Evolutionary conservation across 2,329 filamentous ascomycete genomes (phyloP), one percentile per base, ranked within the genome.

Genomic region (Mariannaea sp.): DNA sequence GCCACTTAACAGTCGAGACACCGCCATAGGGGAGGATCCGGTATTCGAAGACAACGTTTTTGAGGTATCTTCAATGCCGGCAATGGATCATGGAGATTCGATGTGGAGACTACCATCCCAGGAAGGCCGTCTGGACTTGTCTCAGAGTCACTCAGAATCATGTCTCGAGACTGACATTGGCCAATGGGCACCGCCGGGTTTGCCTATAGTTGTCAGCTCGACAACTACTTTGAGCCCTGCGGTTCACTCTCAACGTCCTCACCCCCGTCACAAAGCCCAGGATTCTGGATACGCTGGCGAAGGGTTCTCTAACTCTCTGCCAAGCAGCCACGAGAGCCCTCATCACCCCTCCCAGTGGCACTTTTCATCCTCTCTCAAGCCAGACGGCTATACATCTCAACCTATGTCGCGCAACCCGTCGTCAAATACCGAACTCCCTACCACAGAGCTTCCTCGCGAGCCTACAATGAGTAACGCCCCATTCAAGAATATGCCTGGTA

Each of bases 371-470:
- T 53, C 51, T 3, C 36, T 54, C 13, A 39, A 49, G n/a, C 46
- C 49, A 10, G 60, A 57, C 20, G 59, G 55, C 17, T 57, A 59
- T 33, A 52, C 56, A 7, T 64, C 63, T 13, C 60, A 65, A 17
- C 61, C 62, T 26, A 58, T 56, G 39, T 64, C 58, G 2, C 43
- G 50, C 24, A 55, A 60, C 19, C 46, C 60, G 9, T 56, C 60
- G 8, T 60, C 61, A 9, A 53, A 48, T 30, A 24, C 59, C 16
- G 53, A 55, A 6, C 49, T 27, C 12, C 24, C 44, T 43, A 27
- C 30, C 16, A 13, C 35, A 3, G 46, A 51, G 32, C 19, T 22
- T 4, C 49, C 35, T 30, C 29, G 41, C 32, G 29, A 43, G 27
- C 41, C 50, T 19, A 41, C 38, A 13, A 2, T 19, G 13, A 47